phyloP scores from a whole-genome alignment of 2,329 filamentous ascomycete genomes.

The Colletotrichum caudatum region DNA sequence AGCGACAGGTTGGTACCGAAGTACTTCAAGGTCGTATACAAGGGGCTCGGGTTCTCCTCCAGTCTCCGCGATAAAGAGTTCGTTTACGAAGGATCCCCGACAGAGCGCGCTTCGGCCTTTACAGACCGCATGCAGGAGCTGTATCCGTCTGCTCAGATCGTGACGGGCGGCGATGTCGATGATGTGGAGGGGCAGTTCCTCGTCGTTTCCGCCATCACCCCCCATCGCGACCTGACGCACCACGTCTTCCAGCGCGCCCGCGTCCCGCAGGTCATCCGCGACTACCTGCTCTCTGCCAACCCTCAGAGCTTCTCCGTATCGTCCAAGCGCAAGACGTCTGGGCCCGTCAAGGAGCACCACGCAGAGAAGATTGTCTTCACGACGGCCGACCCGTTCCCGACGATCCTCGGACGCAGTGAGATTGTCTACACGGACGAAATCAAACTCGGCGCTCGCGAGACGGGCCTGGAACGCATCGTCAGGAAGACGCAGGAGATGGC shows the following conservation, averaged over 20 bases:
- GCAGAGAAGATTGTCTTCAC: conserved; percentile 88
- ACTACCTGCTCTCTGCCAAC: conserved; percentile 83
- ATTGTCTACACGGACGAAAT: conserved; percentile 77
- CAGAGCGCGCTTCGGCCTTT: conserved; percentile 83
- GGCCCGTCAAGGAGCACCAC: conserved; percentile 77
- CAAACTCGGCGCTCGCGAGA: conserved; percentile 80
- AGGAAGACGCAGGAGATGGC: conserved; percentile 91
- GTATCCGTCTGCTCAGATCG: conserved; percentile 86
- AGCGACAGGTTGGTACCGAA: conserved; percentile 82
- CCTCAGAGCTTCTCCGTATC: conserved; percentile 85
- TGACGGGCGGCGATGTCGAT: conserved; percentile 75
- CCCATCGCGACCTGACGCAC: conserved; percentile 84
- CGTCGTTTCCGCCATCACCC: conserved; percentile 82
- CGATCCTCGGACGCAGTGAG: conserved; percentile 88
- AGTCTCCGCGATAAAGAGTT: conserved; percentile 90
- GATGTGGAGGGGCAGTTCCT: conserved; percentile 93
- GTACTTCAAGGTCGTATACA: conserved; percentile 93
- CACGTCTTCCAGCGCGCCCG: conserved; percentile 90
- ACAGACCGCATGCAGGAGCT: conserved; percentile 93
- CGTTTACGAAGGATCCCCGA: conserved; percentile 85
- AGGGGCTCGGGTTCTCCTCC: conserved; percentile 86
- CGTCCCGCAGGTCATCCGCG: conserved; percentile 84
- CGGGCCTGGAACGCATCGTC: conserved; percentile 89
- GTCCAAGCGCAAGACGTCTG: conserved; percentile 75
- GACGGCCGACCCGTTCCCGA: conserved; percentile 89